A percentile compares a stretch with the other conserved stretches of the same genome.
phyloP scores from a whole-genome alignment of 257 asterid species.

The Coffea eugenioides region DNA sequence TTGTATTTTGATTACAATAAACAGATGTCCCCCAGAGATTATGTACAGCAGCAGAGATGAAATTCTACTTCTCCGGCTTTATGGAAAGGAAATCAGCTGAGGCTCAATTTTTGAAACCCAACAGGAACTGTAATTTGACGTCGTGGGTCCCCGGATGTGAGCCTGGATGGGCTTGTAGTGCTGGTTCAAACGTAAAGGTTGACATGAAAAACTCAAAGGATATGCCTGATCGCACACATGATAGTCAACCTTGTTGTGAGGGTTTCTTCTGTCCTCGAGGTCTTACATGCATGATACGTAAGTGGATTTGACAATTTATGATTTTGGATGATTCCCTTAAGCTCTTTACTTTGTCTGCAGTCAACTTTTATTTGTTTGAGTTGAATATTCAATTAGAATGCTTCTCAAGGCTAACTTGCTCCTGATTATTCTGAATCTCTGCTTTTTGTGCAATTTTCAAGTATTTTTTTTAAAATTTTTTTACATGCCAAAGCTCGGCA shows the following conservation, averaged over 20 bases:
- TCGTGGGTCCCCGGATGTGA: constrained; percentile 93
- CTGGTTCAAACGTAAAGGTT: constrained; percentile 47
- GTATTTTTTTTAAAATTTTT: not conserved
- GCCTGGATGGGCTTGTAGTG: constrained; percentile 97
- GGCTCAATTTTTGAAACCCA: constrained; percentile 71
- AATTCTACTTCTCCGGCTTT: constrained; percentile 76
- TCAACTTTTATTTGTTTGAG: not conserved
- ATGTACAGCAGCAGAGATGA: constrained; percentile 97
- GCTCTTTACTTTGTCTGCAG: not conserved
- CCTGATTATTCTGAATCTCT: not conserved
- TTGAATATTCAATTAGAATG: not conserved
- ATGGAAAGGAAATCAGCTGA: constrained; percentile 56
- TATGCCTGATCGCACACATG: constrained; percentile 61
- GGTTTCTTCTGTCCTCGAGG: constrained; percentile 97
- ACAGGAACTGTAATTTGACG: constrained; percentile 79
- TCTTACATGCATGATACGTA: constrained; percentile 99
- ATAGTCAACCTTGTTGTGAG: constrained; percentile 81
- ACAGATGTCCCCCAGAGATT: constrained; percentile 85
- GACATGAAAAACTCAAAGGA: constrained; percentile 65
- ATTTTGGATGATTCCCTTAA: not conserved
- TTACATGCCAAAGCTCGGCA: not conserved
- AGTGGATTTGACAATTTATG: constrained; percentile 30
- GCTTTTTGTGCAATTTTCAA: not conserved
- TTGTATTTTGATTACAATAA: constrained; percentile 25
- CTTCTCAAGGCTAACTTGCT: not conserved